Evolutionary conservation across 2,329 filamentous ascomycete genomes (phyloP), one percentile per base, ranked within the genome.

Genomic region (Aphanoascus verrucosus): DNA sequence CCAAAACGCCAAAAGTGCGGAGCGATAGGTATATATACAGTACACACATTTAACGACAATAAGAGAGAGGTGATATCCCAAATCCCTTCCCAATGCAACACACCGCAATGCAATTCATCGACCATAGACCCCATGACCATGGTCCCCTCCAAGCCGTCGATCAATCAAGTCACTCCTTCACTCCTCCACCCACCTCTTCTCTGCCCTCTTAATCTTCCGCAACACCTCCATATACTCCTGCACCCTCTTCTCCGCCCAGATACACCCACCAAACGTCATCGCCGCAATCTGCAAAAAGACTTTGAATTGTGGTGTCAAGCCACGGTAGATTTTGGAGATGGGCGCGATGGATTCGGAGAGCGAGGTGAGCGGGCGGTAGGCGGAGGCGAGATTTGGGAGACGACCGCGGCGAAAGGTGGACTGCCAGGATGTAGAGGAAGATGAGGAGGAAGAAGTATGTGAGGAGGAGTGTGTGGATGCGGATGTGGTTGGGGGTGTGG

Each of bases 251-350:
- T 76, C 74, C 1, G 74, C 74, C 66, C 72, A 75, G 45, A 76
- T 69, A 57, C 69, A 73, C 1, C 73, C 74, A 7, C 74, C 74
- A 46, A 75, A 61, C 4, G 69, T 75, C 72, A 75, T 74, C 34
- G 63, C 65, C 3, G 68, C 68, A 31, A 76, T 67, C 56, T 76
- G 73, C 35, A 76, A 59, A 57, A 74, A 75, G 28, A 74, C 68
- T 57, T 76, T 76, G 62, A 74, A 76, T 56, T 76, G 74, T 43
- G 71, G 65, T 12, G 74, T 76, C 55, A 76, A 59, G 5, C 70
- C 68, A 20, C 72, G 72, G 60, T 76, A 76, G 38, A 76, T 57
- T 28, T 65, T 70, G 40, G 68, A 68, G 5, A 61, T 59, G 14
- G 66, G 70, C 15, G 69, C 73, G 50, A 77, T 66, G 61, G 74